Evolutionary conservation across 225 moss, liverwort and hornwort genomes (phyloP).

Genomic region (Marchantia polymorpha): DNA sequence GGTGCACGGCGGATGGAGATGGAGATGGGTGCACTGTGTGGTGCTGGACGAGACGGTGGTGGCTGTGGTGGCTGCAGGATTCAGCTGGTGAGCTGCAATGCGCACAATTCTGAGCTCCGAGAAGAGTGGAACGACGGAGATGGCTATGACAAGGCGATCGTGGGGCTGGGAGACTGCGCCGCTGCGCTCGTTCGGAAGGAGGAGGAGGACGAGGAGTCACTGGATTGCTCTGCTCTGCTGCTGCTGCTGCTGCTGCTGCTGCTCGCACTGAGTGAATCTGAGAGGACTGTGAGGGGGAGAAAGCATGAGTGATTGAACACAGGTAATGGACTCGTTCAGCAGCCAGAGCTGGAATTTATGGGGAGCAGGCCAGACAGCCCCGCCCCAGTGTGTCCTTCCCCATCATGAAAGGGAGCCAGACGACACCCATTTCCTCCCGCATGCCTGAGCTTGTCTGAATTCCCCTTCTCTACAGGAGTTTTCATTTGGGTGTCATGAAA

Average conservation of each 20-base stretch:
- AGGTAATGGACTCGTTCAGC: not conserved
- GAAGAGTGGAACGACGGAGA: conserved; percentile 5
- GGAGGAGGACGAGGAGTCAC: no score
- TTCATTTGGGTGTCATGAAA: no score
- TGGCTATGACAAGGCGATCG: not conserved
- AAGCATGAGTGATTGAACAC: not conserved
- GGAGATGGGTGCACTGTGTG: not conserved
- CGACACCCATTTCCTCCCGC: no score
- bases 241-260: not conserved
- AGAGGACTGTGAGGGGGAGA: not conserved
- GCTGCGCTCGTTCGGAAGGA: not conserved
- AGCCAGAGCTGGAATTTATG: conserved; percentile 10
- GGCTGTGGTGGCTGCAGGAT: not conserved
- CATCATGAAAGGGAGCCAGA: no score
- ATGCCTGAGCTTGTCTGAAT: no score
- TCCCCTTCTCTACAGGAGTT: no score
- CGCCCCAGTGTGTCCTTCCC: no score
- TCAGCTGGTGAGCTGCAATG: conserved; percentile 5
- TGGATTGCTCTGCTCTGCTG: not conserved
- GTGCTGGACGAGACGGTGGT: not conserved
- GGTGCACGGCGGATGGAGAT: not conserved
- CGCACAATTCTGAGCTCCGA: not conserved
- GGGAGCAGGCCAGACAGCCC: no score
- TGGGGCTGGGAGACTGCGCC: not conserved
- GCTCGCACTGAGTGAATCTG: conserved; percentile 3